Conservation (phyloP, 495 filamentous ascomycete genomes). For the Staphylotrichum longicolle region DNA sequence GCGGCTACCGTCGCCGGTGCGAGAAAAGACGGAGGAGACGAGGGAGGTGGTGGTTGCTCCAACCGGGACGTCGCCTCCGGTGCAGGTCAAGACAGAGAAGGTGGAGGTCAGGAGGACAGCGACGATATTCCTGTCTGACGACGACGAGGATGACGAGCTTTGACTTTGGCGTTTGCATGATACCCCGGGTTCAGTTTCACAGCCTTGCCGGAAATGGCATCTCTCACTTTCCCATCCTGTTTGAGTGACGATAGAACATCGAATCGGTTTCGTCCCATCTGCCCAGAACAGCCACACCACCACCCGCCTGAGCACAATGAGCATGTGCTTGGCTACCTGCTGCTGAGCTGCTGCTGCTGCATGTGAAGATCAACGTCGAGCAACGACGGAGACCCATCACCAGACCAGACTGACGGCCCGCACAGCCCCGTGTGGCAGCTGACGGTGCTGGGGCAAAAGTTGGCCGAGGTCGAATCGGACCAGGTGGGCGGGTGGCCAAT, state of each 20-base stretch:
- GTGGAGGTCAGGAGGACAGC: constrained; percentile 11
- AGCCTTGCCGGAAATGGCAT: no score
- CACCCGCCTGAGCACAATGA: not conserved
- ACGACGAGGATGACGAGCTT: constrained; percentile 33
- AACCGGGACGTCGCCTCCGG: not conserved
- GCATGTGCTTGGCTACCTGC: constrained; percentile 8
- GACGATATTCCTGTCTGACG: constrained; percentile 28
- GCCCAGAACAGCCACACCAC: no score
- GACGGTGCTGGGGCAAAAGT: constrained; percentile 4
- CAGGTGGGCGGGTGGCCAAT: constrained; percentile 11
- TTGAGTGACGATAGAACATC: no score
- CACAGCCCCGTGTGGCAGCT: constrained; percentile 7
- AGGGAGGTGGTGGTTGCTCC: no score
- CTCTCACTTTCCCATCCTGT: no score
- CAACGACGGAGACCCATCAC: no score
- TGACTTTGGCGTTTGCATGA: constrained; percentile 13
- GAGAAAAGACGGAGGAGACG: no score
- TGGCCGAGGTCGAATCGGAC: constrained; percentile 26
- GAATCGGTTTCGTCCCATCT: no score
- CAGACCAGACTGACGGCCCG: not conserved
- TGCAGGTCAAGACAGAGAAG: constrained; percentile 10
- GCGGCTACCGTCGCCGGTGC: not conserved
- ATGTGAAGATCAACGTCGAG: constrained; percentile 8
- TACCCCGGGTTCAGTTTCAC: constrained; percentile 1
- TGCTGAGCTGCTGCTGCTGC: not conserved